Conservation (phyloP, 768 basidiomycete genomes). For the Mycena filopes region DNA sequence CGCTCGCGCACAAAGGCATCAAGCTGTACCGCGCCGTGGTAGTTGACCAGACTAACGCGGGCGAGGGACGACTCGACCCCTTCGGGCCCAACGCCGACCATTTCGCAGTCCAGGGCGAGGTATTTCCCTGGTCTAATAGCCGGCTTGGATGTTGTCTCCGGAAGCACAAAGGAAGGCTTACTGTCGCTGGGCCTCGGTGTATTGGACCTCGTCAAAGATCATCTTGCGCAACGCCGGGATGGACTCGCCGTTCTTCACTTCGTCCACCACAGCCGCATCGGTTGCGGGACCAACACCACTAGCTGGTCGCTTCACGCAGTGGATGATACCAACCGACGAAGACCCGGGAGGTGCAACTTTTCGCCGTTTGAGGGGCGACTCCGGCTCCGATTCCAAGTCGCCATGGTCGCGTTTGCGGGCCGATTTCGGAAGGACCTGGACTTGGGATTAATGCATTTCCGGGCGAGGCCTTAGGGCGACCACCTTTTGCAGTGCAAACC, state of each 20-base stretch:
- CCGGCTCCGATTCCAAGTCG: slow-evolving; percentile 16
- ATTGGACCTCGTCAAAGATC: slow-evolving; percentile 59
- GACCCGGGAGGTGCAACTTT: slow-evolving; percentile 39
- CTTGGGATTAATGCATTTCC: background rate
- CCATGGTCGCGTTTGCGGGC: slow-evolving; percentile 12
- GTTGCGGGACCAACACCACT: background rate
- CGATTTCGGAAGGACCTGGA: slow-evolving; percentile 18
- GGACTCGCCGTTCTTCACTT: slow-evolving; percentile 60
- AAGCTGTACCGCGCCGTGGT: slow-evolving; percentile 78
- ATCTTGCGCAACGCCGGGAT: slow-evolving; percentile 58
- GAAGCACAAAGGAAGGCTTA: slow-evolving; percentile 43
- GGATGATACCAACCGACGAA: slow-evolving; percentile 10
- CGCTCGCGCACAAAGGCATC: slow-evolving; percentile 90
- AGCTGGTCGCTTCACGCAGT: slow-evolving; percentile 14
- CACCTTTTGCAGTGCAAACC: slow-evolving; percentile 68
- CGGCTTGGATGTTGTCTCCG: too few species aligned
- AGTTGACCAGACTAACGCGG: slow-evolving; percentile 91
- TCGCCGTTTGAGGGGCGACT: slow-evolving; percentile 39
- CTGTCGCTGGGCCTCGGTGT: slow-evolving; percentile 54
- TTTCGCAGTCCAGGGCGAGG: slow-evolving; percentile 93
- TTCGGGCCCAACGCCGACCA: slow-evolving; percentile 94
- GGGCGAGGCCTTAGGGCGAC: slow-evolving; percentile 5
- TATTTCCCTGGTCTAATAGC: slow-evolving; percentile 82
- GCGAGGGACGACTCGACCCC: slow-evolving; percentile 88
- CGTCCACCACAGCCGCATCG: background rate